phyloP scores from a whole-genome alignment of 2,329 filamentous ascomycete species.

The Fusarium guadeloupense region DNA sequence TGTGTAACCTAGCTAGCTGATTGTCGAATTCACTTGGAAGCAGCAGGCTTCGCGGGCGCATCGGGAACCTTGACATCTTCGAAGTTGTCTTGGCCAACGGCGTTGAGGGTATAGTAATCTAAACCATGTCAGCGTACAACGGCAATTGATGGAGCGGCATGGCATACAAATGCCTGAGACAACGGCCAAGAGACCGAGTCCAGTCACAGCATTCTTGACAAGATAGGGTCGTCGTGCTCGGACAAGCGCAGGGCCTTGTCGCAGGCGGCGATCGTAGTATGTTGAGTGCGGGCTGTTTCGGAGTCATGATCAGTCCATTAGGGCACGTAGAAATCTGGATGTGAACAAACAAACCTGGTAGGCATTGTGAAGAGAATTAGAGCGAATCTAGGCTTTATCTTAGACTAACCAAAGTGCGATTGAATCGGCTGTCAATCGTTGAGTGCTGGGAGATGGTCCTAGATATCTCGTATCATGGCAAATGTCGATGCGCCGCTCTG shows the following conservation, averaged over 20 bases:
- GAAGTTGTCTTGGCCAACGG: constrained; percentile 96
- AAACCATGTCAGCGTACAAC: constrained; percentile 25
- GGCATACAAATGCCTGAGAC: constrained; percentile 87
- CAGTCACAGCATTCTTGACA: constrained; percentile 86
- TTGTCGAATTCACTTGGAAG: constrained; percentile 44
- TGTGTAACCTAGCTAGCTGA: not conserved
- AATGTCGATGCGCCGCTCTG: constrained; percentile 22
- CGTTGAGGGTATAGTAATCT: constrained; percentile 75
- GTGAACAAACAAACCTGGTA: constrained; percentile 30
- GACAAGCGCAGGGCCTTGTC: constrained; percentile 87
- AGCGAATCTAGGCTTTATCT: not conserved
- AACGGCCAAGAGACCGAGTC: constrained; percentile 76
- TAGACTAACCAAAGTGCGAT: not conserved
- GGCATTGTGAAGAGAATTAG: constrained; percentile 27
- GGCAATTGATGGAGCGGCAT: not conserved
- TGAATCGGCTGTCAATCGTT: constrained; percentile 10
- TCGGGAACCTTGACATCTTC: constrained; percentile 93
- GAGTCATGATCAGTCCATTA: constrained; percentile 36
- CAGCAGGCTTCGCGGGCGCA: constrained; percentile 63
- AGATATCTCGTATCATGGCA: constrained; percentile 16
- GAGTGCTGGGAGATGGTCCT: constrained; percentile 7
- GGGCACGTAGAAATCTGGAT: not conserved
- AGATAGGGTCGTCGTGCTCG: constrained; percentile 92
- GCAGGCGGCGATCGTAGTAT: constrained; percentile 91
- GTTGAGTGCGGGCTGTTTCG: constrained; percentile 64